Conservation (phyloP, 2,329 filamentous ascomycete genomes). For the Blastomyces emzantsi region DNA sequence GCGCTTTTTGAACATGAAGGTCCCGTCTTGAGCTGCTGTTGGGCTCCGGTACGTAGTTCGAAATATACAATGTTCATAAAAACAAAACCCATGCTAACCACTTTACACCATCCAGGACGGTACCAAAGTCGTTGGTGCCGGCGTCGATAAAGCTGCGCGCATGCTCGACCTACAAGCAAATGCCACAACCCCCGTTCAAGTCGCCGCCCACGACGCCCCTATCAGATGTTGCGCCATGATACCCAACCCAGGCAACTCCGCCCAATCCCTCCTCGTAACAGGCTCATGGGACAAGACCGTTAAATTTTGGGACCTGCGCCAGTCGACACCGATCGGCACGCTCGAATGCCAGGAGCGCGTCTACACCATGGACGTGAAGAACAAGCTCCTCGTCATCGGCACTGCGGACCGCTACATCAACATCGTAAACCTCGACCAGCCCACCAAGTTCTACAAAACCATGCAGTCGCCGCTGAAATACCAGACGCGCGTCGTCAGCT, state of each 20-base stretch:
- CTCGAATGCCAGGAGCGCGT: constrained; percentile 45
- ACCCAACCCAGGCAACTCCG: constrained; percentile 45
- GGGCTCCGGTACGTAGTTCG: constrained; percentile 62
- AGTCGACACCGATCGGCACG: constrained; percentile 37
- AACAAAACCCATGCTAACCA: too few relatives aligned
- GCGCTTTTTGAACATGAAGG: constrained; percentile 78
- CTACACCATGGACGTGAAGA: constrained; percentile 85
- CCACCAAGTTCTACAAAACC: constrained; percentile 89
- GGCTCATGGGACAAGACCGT: constrained; percentile 57
- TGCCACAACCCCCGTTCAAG: constrained; percentile 52
- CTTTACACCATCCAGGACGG: constrained; percentile 57
- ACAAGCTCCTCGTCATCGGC: constrained; percentile 80
- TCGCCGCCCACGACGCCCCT: constrained; percentile 76
- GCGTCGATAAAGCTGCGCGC: constrained; percentile 83
- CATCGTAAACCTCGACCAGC: constrained; percentile 81
- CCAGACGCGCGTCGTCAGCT: constrained; percentile 93
- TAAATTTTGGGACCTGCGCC: constrained; percentile 50
- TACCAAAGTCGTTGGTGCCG: constrained; percentile 74
- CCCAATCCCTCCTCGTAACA: constrained; percentile 72
- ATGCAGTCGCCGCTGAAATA: constrained; percentile 94
- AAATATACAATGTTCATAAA: too few relatives aligned
- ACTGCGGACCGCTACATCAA: constrained; percentile 96
- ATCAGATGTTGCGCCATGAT: constrained; percentile 73
- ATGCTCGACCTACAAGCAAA: constrained; percentile 65
- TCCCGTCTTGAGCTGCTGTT: constrained; percentile 75